Evolutionary conservation across 2,329 filamentous ascomycete genomes (phyloP).

Genomic region (Colletotrichum falcatum): DNA sequence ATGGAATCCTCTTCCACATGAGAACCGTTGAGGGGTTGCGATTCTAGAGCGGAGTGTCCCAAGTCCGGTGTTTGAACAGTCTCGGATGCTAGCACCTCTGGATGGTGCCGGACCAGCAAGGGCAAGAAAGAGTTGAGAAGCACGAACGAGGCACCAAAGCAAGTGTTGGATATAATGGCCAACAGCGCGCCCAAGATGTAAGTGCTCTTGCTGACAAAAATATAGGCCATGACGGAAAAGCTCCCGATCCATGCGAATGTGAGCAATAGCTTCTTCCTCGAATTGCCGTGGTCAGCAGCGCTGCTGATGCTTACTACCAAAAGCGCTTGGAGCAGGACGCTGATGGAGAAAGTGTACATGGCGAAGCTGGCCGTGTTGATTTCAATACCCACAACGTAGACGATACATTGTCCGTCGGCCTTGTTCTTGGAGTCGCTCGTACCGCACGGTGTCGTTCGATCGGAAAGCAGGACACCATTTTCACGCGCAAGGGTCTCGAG

Average conservation of each 20-base stretch:
- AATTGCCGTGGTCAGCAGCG: conserved; percentile 92
- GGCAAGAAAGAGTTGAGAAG: conserved; percentile 95
- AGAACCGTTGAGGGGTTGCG: conserved; percentile 52
- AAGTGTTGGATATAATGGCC: conserved; percentile 91
- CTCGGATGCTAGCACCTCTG: conserved; percentile 54
- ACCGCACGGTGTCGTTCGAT: conserved; percentile 80
- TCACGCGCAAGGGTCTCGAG: conserved; percentile 94
- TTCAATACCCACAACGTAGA: conserved; percentile 83
- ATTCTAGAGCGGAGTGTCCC: conserved; percentile 49
- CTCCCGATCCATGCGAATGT: conserved; percentile 87
- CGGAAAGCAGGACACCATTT: conserved; percentile 86
- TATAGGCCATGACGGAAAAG: conserved; percentile 86
- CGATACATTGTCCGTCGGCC: conserved; percentile 77
- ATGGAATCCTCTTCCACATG: conserved; percentile 46
- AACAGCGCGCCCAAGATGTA: conserved; percentile 87
- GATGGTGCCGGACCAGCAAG: conserved; percentile 88
- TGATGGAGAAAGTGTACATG: conserved; percentile 98
- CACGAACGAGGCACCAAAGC: conserved; percentile 95
- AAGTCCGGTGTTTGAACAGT: conserved; percentile 49
- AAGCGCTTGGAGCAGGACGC: conserved; percentile 88
- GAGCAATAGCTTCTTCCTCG: conserved; percentile 88
- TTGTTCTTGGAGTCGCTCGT: conserved; percentile 67
- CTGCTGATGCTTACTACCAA: conserved; percentile 97
- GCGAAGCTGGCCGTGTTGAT: conserved; percentile 97
- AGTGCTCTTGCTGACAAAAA: conserved; percentile 78